Evolutionary conservation across 1,284 basidiomycete genomes (phyloP).

Genomic region (Papiliotrema laurentii): DNA sequence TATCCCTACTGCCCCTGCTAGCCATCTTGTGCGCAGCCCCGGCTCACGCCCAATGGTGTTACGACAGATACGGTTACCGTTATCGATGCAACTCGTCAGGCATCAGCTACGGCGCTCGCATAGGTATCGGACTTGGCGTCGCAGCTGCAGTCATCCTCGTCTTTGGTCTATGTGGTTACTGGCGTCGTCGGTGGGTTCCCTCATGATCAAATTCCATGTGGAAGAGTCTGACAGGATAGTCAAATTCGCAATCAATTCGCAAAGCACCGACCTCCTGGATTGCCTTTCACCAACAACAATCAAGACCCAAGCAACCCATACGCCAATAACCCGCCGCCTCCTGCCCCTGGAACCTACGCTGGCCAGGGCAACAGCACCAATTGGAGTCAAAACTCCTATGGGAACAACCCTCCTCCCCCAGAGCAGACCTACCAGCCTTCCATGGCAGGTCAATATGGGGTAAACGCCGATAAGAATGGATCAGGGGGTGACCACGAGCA

Average conservation of each 20-base stretch:
- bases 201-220: neutral
- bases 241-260: slow-evolving; percentile 22
- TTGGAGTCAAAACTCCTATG: slow-evolving; percentile 21
- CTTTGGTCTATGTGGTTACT: slow-evolving; percentile 24
- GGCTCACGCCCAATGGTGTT: slow-evolving; percentile 7
- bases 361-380: slow-evolving; percentile 5
- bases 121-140: slow-evolving; percentile 43
- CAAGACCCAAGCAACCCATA: slow-evolving; percentile 11
- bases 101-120: slow-evolving; percentile 32
- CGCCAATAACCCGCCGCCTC: slow-evolving; percentile 21
- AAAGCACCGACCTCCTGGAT: slow-evolving; percentile 31
- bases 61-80: slow-evolving; percentile 13
- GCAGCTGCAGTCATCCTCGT: slow-evolving; percentile 34
- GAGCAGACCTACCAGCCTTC: slow-evolving; percentile 37
- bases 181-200: slow-evolving; percentile 37
- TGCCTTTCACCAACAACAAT: slow-evolving; percentile 21
- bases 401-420: slow-evolving; percentile 37
- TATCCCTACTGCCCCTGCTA: slow-evolving; percentile 3
- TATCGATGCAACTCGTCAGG: slow-evolving; percentile 28
- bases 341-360: slow-evolving; percentile 5
- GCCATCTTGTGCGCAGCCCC: slow-evolving; percentile 4
- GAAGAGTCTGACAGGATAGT: slow-evolving; percentile 9
- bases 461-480: neutral
- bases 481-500: slow-evolving; percentile 25
- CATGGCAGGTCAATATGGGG: slow-evolving; percentile 32